Percentiles rank a stretch among this genome's conserved stretches.
Evolutionary conservation across 257 asterid species (phyloP).

Genomic region (Solanum bukasovii): DNA sequence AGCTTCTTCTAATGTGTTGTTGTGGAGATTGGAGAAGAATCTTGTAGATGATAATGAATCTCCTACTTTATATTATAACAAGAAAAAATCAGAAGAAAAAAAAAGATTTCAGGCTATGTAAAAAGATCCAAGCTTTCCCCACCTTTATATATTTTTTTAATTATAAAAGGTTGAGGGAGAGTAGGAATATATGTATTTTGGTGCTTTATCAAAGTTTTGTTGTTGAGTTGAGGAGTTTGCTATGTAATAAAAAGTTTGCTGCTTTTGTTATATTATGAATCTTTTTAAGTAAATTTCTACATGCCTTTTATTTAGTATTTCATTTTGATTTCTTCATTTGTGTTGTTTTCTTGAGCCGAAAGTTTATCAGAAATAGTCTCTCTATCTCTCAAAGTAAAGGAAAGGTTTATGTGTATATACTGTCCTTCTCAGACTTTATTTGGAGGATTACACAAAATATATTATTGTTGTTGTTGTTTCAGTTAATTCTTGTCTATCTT

Average conservation of each 20-base stretch:
- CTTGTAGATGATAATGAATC: background rate
- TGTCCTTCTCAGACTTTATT: too few relatives aligned
- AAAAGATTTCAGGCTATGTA: background rate
- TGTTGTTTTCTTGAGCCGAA: background rate
- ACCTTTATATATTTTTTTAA: background rate
- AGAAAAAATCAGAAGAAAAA: background rate
- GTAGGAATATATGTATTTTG: background rate
- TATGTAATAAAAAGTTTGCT: background rate
- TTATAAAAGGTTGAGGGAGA: background rate
- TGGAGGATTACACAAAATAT: too few relatives aligned
- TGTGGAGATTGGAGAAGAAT: slow-evolving; percentile 1
- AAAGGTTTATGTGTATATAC: background rate
- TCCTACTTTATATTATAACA: background rate
- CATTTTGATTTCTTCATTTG: background rate
- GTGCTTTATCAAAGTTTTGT: background rate
- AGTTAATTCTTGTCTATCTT: too few relatives aligned
- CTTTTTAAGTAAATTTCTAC: background rate
- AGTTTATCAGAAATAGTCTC: background rate
- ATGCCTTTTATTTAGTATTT: background rate
- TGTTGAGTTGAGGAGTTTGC: background rate
- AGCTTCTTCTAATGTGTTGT: background rate
- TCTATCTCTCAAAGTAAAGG: too few relatives aligned
- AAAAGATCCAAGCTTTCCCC: background rate
- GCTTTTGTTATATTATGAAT: background rate
- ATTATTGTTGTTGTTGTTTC: too few relatives aligned